These are phyloP conservation scores for Angomonas desouzai DNA, from an alignment of 208 protist genomes.

Conservation along the genomic window DNA sequence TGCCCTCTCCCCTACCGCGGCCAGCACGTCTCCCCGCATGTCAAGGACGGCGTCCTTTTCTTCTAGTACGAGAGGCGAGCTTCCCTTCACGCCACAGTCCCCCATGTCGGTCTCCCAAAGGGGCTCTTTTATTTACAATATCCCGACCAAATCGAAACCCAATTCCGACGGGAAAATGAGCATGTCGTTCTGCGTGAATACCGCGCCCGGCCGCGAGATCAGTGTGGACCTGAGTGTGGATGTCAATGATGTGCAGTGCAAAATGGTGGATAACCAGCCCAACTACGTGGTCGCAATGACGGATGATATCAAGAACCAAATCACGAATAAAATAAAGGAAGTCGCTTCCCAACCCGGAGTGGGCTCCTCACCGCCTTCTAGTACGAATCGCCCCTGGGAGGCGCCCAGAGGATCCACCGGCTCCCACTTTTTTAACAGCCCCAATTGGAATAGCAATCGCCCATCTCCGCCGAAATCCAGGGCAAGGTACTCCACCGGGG, in stretches of 20 bases:
- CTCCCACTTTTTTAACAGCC: conserved; percentile 31
- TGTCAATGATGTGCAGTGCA: conserved; percentile 68
- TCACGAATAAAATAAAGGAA: conserved; percentile 62
- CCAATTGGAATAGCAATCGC: conserved; percentile 9
- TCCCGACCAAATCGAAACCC: not conserved
- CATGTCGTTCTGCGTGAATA: conserved; percentile 68
- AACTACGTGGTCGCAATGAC: conserved; percentile 77
- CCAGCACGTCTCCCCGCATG: not conserved
- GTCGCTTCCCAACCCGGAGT: conserved; percentile 22
- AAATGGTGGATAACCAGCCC: conserved; percentile 66
- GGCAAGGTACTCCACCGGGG: not conserved
- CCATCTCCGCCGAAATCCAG: conserved; percentile 10
- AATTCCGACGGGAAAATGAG: conserved; percentile 64
- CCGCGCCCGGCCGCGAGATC: conserved; percentile 42
- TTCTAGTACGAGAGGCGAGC: not conserved
- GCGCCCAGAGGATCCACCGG: conserved; percentile 2
- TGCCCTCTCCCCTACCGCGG: not conserved
- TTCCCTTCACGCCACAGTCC: not conserved
- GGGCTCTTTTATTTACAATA: not conserved
- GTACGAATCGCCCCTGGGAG: not conserved
- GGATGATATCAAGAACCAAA: conserved; percentile 58
- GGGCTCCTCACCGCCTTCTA: conserved; percentile 1
- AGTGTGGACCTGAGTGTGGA: conserved; percentile 75
- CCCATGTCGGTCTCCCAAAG: not conserved
- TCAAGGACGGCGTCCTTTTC: not conserved